Evolutionary conservation across 2,329 filamentous ascomycete genomes (phyloP).

Genomic region (Colletotrichum sp.): DNA sequence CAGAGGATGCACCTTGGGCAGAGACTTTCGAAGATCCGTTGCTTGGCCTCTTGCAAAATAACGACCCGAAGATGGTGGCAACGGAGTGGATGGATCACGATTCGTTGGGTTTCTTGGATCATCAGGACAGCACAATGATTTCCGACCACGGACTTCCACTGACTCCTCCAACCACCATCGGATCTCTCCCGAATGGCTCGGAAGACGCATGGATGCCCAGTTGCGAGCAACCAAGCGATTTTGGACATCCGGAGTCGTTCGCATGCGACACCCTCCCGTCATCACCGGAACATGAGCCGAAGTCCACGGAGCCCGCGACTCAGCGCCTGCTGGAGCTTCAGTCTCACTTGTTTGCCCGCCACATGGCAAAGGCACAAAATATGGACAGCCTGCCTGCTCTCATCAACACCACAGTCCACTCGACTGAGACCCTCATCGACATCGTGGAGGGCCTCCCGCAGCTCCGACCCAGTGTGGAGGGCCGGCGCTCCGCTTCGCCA

Average conservation of each 20-base stretch:
- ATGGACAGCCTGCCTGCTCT: neutral
- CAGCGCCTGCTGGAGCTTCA: constrained; percentile 11
- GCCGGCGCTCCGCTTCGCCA: constrained; percentile 1
- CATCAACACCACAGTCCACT: constrained; percentile 6
- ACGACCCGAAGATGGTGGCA: neutral
- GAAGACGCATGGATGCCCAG: constrained; percentile 1
- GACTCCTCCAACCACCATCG: constrained; percentile 1
- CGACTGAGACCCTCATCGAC: constrained; percentile 12
- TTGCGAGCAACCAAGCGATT: neutral
- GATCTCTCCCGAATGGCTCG: neutral
- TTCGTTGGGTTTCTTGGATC: constrained; percentile 1
- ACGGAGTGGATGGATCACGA: constrained; percentile 8
- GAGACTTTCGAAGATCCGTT: constrained; percentile 8
- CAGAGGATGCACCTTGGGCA: neutral
- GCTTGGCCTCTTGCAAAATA: neutral
- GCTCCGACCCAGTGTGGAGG: neutral
- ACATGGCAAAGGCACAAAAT: neutral
- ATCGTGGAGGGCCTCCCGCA: neutral
- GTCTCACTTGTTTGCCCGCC: neutral
- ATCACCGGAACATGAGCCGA: neutral
- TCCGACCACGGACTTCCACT: neutral
- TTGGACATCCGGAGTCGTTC: neutral
- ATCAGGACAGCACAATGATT: neutral
- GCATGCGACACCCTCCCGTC: neutral
- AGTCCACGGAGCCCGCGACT: neutral